These are phyloP conservation scores for Myriosclerotinia curreyana DNA, from an alignment of 2,329 filamentous ascomycete genomes.

Conservation along the genomic window DNA sequence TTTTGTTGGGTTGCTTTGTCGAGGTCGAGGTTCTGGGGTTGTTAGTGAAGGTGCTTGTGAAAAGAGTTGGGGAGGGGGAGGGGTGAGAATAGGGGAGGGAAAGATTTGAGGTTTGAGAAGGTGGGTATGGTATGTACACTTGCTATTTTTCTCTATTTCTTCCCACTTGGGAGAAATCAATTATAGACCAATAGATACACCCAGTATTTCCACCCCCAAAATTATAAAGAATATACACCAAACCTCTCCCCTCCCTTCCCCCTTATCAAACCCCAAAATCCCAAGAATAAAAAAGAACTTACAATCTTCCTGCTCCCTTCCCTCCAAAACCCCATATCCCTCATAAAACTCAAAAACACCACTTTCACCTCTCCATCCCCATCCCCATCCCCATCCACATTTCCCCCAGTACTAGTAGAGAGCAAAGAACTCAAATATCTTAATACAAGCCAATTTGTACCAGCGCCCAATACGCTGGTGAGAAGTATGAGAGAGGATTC, in stretches of 20 bases:
- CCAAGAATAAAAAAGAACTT: slow-evolving; percentile 35
- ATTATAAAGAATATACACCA: too few relatives aligned
- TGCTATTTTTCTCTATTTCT: background rate
- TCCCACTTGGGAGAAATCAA: background rate
- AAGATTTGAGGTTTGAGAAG: background rate
- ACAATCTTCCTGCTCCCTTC: slow-evolving; percentile 67
- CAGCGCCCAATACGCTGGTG: slow-evolving; percentile 64
- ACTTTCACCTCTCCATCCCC: slow-evolving; percentile 48
- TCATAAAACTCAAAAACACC: slow-evolving; percentile 78
- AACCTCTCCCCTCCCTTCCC: background rate
- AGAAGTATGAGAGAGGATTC: slow-evolving; percentile 62
- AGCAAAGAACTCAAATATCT: slow-evolving; percentile 47
- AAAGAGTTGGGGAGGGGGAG: background rate
- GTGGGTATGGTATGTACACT: background rate
- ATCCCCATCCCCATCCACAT: background rate
- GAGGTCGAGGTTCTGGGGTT: slow-evolving; percentile 64
- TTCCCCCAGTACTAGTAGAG: slow-evolving; percentile 14
- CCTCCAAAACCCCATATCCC: slow-evolving; percentile 76
- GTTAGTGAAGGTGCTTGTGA: background rate
- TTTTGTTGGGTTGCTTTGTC: slow-evolving; percentile 55
- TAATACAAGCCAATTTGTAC: slow-evolving; percentile 63
- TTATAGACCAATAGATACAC: background rate
- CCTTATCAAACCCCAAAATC: background rate
- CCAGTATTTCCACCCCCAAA: too few relatives aligned
- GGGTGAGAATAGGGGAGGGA: too few relatives aligned